Evolutionary conservation across 306 rosid genomes (phyloP), one percentile per base, ranked within the genome.

Genomic region (Inga leiocalycina): DNA sequence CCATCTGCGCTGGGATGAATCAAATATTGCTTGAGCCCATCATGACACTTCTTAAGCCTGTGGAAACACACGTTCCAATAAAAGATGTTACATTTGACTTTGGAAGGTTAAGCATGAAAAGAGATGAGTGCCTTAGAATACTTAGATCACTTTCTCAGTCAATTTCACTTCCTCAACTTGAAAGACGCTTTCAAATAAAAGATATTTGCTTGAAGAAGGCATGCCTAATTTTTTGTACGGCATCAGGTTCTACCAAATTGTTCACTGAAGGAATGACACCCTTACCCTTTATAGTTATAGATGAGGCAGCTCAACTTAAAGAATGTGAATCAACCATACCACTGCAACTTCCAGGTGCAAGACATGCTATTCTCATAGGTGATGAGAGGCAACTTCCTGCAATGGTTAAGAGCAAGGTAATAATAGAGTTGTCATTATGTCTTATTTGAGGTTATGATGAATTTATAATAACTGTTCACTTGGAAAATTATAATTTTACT

Each of bases 301-400:
- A 92, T 71, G 93, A 92, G 82, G 92, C 91, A 16, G 96, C 91
- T 1, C 91, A 88, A 44, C 85, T 91, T 4, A 91, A 85, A 64
- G 95, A 88, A 78, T 89, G 95, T 64, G 95, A 91, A 70, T 88
- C 91, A 14, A 30, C 81, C 24, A 87, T 89, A 78, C 93, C 95
- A 12, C 75, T 89, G 35, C 91, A 89, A 71, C 85, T 89, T 27
- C 57, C 81, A 0, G 93, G 91, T 16, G 77, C 85, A 17, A 66
- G 41, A 7, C 82, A 75, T 46, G 84, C 86, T 20, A 66, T 89
- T 32, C 85, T 91, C 41, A 81, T 89, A 22, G 92, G 93, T 24
- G 95, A 91, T 69, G 93, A 91, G 74, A 76, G 70, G 62, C 96
- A 92, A 51, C 91, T 90, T 61, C 93, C 93, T 51, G 93, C 93